Evolutionary conservation across 352 stramenopile genomes (phyloP).

Genomic region (Phytophthora foliorum): DNA sequence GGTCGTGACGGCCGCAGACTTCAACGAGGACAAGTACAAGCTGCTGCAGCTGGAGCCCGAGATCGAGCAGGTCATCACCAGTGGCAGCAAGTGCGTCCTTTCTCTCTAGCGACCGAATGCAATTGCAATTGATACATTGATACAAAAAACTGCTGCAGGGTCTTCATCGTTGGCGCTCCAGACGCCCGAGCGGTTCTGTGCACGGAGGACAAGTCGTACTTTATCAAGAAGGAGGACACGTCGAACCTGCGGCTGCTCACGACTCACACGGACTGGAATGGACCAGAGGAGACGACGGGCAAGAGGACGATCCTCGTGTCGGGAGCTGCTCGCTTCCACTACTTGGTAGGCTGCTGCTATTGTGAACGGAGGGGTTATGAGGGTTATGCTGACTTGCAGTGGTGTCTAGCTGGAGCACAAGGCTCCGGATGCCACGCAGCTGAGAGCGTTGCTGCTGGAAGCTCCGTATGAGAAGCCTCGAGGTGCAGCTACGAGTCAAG

Average conservation of each 20-base stretch:
- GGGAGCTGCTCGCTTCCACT: slow-evolving; percentile 73
- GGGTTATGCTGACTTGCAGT: background rate
- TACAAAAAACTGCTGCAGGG: slow-evolving; percentile 26
- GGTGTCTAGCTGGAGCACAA: slow-evolving; percentile 69
- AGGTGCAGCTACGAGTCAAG: slow-evolving; percentile 8
- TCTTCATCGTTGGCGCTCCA: slow-evolving; percentile 73
- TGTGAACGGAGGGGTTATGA: background rate
- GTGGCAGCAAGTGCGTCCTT: slow-evolving; percentile 52
- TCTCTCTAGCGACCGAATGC: background rate
- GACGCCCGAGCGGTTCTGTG: slow-evolving; percentile 76
- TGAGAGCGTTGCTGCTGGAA: slow-evolving; percentile 74
- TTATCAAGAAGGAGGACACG: slow-evolving; percentile 83
- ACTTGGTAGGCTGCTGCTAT: slow-evolving; percentile 46
- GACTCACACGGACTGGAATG: slow-evolving; percentile 61
- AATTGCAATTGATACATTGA: slow-evolving; percentile 20
- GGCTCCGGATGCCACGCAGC: slow-evolving; percentile 56
- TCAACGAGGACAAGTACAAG: slow-evolving; percentile 62
- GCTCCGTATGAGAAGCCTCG: slow-evolving; percentile 61
- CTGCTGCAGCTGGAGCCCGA: slow-evolving; percentile 74
- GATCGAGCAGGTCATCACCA: slow-evolving; percentile 64
- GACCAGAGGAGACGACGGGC: slow-evolving; percentile 26
- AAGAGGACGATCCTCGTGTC: slow-evolving; percentile 55
- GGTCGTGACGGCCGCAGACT: slow-evolving; percentile 64
- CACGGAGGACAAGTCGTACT: slow-evolving; percentile 75
- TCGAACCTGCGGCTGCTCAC: slow-evolving; percentile 85